Base-by-base conservation (phyloP, 1,284 basidiomycete species). In the Porodaedalea pini region DNA sequence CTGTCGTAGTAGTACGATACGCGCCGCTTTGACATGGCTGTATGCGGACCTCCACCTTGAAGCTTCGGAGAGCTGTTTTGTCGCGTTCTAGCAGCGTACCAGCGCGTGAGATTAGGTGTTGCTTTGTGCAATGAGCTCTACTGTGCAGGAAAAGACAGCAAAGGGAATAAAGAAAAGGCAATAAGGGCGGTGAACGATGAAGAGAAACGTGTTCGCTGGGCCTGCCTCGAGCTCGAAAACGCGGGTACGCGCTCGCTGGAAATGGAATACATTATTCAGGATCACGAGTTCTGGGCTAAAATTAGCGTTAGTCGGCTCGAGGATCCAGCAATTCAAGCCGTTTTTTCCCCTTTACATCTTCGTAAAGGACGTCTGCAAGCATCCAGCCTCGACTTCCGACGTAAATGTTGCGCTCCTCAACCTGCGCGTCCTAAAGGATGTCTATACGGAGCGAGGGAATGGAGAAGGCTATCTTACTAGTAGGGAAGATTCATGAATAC, bases 1-100 rank as follows among this genome's bases (percentile, higher is more conserved):
- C 82, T 69, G 54, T 85, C 82, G 61, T 83, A 83, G 64, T 82
- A 85, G 64, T 85, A 85, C n/a, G 82, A 71, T 15, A 85, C 82
- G 54, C 81, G 73, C 63, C 77, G 72, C 62, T 77, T 79, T 13
- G 81, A 80, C 81, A 83, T 83, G 51, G 17, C 25, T 59, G 52
- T 58, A 58, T 58, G 57, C 57, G 49, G 49, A 13, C 23, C 13
- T 34, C 32, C 32, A 34, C 32, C 13, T 34, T 13, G 32, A 34
- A 34, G 32, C 13, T 41, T 19, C 13, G 2, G 41, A 11, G 15
- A 31, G 23, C 45, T 47, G 7, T 15, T 32, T 5, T 31, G 3
- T 31, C 8, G 29, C 17, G 15, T 29, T 17, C 45, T 47, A 1
- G 5, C 6, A 6, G 13, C n/a, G 7, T 8, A 3, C 7, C 4